Evolutionary conservation across 2,329 filamentous ascomycete genomes (phyloP).

Genomic region (Curvularia lunata): DNA sequence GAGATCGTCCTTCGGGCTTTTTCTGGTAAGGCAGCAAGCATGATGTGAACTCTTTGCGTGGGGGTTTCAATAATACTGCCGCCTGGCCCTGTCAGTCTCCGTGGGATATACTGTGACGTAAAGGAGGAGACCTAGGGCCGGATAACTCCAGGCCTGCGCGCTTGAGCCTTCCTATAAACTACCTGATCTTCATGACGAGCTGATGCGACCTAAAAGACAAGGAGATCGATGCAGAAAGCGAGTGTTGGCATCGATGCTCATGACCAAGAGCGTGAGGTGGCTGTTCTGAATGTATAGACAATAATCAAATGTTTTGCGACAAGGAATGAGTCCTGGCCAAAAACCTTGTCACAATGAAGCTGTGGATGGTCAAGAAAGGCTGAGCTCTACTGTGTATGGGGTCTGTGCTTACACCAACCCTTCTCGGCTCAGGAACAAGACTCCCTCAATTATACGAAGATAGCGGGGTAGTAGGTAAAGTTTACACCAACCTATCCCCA

Average conservation of each 20-base stretch:
- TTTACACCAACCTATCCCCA: constrained; percentile 1
- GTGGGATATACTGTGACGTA: background rate
- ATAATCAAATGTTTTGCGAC: too few relatives aligned
- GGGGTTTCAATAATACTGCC: background rate
- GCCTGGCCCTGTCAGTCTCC: background rate
- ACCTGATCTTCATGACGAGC: background rate
- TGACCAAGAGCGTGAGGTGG: background rate
- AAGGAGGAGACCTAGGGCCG: background rate
- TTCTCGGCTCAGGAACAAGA: background rate
- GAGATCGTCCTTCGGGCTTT: background rate
- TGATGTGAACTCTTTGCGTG: background rate
- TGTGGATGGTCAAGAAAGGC: background rate
- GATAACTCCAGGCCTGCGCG: background rate
- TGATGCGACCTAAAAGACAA: background rate
- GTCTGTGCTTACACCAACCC: background rate
- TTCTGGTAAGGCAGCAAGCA: background rate
- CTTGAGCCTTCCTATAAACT: background rate
- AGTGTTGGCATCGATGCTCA: background rate
- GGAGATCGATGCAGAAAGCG: background rate
- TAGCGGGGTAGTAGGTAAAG: constrained; percentile 1
- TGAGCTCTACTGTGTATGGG: background rate
- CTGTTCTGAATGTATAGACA: too few relatives aligned
- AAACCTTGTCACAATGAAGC: background rate
- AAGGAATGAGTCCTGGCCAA: background rate
- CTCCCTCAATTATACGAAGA: background rate